Base-by-base conservation (phyloP, 1,284 basidiomycete species). In the Cystobasidium pallidum region DNA sequence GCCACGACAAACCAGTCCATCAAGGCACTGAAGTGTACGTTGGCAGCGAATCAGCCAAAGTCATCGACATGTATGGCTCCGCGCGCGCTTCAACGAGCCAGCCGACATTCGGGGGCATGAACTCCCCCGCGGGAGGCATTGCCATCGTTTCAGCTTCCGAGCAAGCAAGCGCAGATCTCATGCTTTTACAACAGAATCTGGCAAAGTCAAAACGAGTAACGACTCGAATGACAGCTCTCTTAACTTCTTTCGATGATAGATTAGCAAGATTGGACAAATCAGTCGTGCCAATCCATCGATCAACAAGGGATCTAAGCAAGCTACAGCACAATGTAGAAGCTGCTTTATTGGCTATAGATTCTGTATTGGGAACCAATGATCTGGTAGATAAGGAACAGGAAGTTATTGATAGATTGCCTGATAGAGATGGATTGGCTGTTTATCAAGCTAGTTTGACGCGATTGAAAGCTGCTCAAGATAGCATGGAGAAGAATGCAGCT, bases 231-330 rank as follows among this genome's bases (percentile, higher is more conserved):
- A 80, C 81, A 26, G 75, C 77, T 21, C 80, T 81, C 65, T 76
- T 83, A 17, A 79, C 79, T n/a, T 77, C 79, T 32, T 81, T 83
- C 72, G 82, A 83, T 75, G 79, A 81, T 65, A 77, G 82, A 41
- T 68, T 78, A 32, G 77, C 76, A 10, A 63, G 75, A 19, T 65
- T 78, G 10, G 77, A 79, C 52, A 76, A 76, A 73, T 49, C 63
- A 57, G 62, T 79, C 21, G 75, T 77, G 17, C 75, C 76, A 39
- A 79, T 79, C 52, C 76, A 79, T 74, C 74, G 55, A 32, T 59
- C 63, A 45, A 72, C 70, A n/a, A 39, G 54, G n/a, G 63, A 63
- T n/a, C 30, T 75, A 24, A 52, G 32, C 41, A 66, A 70, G 28
- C 21, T 73, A 17, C 57, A 72, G 32, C 57, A 39, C 15, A 73